Conservation (phyloP, 352 stramenopile genomes). For the Globisporangium cystogenes region DNA sequence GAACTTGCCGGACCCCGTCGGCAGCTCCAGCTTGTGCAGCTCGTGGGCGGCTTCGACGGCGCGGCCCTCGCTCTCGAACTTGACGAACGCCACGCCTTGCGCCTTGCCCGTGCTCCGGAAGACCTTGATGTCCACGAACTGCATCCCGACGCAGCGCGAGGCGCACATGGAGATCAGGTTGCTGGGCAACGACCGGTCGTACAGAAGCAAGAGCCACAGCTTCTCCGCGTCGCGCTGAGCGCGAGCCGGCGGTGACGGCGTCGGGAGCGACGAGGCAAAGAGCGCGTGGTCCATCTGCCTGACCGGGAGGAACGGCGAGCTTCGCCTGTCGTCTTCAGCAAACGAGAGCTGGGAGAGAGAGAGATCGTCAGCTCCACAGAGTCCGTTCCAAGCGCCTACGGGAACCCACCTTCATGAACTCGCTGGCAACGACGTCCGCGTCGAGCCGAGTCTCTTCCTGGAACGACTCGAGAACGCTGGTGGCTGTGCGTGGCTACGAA, state of each 20-base stretch:
- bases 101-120: constrained; percentile 51
- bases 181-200: constrained; percentile 56
- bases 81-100: constrained; percentile 71
- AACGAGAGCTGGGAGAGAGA: constrained; percentile 44
- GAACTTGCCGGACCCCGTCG: constrained; percentile 35
- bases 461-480: constrained; percentile 53
- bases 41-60: constrained; percentile 37
- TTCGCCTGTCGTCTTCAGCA: constrained; percentile 21
- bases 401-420: constrained; percentile 46
- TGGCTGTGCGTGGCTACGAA: constrained; percentile 46
- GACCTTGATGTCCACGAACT: constrained; percentile 82
- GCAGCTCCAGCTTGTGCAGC: constrained; percentile 62
- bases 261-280: constrained; percentile 1
- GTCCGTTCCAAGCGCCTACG: too few relatives aligned
- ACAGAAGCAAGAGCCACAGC: constrained; percentile 67
- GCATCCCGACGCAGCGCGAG: constrained; percentile 54
- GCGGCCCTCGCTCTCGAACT: constrained; percentile 52
- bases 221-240: constrained; percentile 16
- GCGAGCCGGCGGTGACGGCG: constrained; percentile 3
- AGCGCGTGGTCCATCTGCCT: constrained; percentile 4
- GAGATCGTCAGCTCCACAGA: neutral
- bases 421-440: constrained; percentile 21
- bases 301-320: constrained; percentile 1
- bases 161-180: constrained; percentile 58
- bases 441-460: constrained; percentile 17